Conservation (phyloP, 345 rosid species). For the Mercurialis annua region DNA sequence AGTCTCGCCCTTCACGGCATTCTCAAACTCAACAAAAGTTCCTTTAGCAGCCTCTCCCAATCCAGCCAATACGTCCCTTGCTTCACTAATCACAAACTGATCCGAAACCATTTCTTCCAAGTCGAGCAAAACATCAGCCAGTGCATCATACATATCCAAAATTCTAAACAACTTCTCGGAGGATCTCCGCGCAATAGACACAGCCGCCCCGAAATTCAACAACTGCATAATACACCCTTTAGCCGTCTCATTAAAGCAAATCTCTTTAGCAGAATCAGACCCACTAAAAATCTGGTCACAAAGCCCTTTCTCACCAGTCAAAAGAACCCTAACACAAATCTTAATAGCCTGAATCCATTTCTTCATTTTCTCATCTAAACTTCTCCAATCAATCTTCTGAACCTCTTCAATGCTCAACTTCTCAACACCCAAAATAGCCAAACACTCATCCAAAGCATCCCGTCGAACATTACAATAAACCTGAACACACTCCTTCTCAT, state of each 20-base stretch:
- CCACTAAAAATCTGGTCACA: constrained; percentile 71
- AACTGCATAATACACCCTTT: constrained; percentile 84
- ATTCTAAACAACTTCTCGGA: constrained; percentile 94
- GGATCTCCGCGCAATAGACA: constrained; percentile 71
- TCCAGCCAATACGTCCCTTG: constrained; percentile 55
- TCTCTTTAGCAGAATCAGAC: constrained; percentile 55
- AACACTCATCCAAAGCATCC: constrained; percentile 80
- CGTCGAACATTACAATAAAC: constrained; percentile 73
- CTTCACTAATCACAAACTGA: constrained; percentile 54
- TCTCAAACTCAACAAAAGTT: constrained; percentile 88
- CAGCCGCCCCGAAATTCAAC: constrained; percentile 92
- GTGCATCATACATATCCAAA: constrained; percentile 86
- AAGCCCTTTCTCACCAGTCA: constrained; percentile 72
- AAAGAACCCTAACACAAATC: constrained; percentile 61
- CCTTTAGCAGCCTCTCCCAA: constrained; percentile 78
- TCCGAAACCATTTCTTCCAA: constrained; percentile 63
- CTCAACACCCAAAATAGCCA: constrained; percentile 76
- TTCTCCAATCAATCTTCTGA: constrained; percentile 83
- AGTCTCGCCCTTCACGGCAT: constrained; percentile 64
- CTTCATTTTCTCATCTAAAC: constrained; percentile 98
- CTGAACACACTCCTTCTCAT: constrained; percentile 94
- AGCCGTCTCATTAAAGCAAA: constrained; percentile 81
- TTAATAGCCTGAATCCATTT: constrained; percentile 91
- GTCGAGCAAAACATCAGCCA: constrained; percentile 52
- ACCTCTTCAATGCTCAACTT: constrained; percentile 93